Evolutionary conservation across 2,329 filamentous ascomycete genomes (phyloP).

Genomic region (Sarocladium brachiariae): DNA sequence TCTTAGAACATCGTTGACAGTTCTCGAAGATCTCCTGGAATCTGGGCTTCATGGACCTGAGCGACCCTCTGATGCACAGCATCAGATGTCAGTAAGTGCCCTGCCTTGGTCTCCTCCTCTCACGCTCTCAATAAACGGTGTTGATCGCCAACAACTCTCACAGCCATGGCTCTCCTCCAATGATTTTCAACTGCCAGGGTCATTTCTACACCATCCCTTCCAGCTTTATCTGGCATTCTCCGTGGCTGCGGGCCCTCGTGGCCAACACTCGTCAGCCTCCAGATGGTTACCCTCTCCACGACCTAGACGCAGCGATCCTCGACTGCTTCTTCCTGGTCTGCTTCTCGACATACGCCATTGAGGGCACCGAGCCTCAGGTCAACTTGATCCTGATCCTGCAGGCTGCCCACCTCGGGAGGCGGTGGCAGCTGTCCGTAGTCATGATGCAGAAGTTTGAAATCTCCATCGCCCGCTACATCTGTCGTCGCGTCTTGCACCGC

Average conservation of each 20-base stretch:
- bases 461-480: conserved; percentile 18
- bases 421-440: conserved; percentile 12
- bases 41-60: too few species aligned
- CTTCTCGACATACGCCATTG: conserved; percentile 13
- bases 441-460: conserved; percentile 16
- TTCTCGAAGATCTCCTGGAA: too few species aligned
- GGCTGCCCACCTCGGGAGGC: conserved; percentile 13
- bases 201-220: conserved; percentile 6
- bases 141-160: not conserved
- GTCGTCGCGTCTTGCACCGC: conserved; percentile 16
- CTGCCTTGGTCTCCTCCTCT: not conserved
- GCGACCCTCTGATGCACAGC: too few species aligned
- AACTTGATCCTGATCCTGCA: conserved; percentile 18
- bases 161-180: not conserved
- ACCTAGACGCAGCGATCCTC: conserved; percentile 15
- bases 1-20: too few species aligned
- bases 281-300: conserved; percentile 11
- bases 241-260: conserved; percentile 6
- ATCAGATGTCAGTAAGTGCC: too few species aligned
- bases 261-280: not conserved
- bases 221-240: conserved; percentile 9
- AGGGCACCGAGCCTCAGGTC: conserved; percentile 16
- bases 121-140: not conserved
- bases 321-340: conserved; percentile 15
- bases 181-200: not conserved